These are phyloP conservation scores for Pythium periplocum DNA, from an alignment of 352 stramenopile species.

Conservation along the genomic window DNA sequence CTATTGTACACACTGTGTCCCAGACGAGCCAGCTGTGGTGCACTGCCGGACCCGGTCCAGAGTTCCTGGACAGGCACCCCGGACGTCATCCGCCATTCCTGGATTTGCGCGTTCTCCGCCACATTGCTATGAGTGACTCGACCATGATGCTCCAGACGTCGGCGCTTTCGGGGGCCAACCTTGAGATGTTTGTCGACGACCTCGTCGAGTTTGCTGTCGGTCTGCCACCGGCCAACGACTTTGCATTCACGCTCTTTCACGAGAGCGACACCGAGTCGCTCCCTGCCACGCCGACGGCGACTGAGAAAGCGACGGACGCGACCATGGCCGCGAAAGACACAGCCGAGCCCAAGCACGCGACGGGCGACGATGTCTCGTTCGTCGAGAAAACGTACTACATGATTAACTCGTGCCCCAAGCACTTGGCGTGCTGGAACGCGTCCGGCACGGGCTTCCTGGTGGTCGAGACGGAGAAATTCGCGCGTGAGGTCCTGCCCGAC, in stretches of 20 bases:
- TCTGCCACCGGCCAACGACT: slow-evolving; percentile 10
- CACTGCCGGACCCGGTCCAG: no score
- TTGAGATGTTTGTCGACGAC: slow-evolving; percentile 7
- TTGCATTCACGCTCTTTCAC: slow-evolving; percentile 14
- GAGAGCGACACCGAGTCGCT: slow-evolving; percentile 12
- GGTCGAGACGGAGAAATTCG: slow-evolving; percentile 15
- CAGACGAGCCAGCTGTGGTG: no score
- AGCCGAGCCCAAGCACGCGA: not conserved
- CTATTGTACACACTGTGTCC: no score
- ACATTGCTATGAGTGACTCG: no score
- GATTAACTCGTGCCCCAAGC: slow-evolving; percentile 11
- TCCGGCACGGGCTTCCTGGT: slow-evolving; percentile 16
- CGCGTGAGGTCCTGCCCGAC: slow-evolving; percentile 24
- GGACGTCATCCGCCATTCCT: no score
- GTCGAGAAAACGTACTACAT: slow-evolving; percentile 16
- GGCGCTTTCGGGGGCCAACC: no score
- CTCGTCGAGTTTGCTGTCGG: slow-evolving; percentile 7
- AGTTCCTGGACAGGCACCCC: no score
- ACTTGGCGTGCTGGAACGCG: slow-evolving; percentile 16
- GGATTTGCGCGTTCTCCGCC: no score
- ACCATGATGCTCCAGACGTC: no score
- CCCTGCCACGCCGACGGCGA: no score
- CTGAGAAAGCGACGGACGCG: no score
- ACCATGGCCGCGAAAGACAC: not conserved
- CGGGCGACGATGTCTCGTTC: slow-evolving; percentile 4